Evolutionary conservation across 2,329 filamentous ascomycete genomes (phyloP), one percentile per base, ranked within the genome.

Genomic region (Daldinia sp.): DNA sequence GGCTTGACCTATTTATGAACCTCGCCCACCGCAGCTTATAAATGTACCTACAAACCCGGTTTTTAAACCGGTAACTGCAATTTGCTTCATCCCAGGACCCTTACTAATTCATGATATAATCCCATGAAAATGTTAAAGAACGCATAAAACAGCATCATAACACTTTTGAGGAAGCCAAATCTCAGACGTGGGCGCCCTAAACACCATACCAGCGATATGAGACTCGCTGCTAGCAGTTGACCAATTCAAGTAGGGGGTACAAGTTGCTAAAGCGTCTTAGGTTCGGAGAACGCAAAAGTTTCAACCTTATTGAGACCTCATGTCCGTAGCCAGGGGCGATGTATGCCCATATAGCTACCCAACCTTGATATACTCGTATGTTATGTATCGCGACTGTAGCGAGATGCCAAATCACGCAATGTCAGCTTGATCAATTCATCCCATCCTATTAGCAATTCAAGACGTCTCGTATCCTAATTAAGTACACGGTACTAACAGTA

Each of bases 221-320:
- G 82, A 72, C 4, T 75, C 75, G 0, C 76, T 72, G 1, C 76
- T 67, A 0, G 76, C 77, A 12, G 74, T 65, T 0, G 75, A 72
- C 5, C 68, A 67, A 20, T 71, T 67, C 15, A 82, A 73, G 1
- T 73, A 57, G 0, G 79, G 78, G 48, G 79, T n/a, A 81, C 28
- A 81, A 39, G 20, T 78, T 74, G 1, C 71, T 72, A 72, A 81
- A 84, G 60, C 83, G 81, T 0, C 20, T 80, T 78, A 0, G 81
- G 80, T 35, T 79, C 78, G 35, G 82, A 83, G 6, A 79, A 73
- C 0, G 81, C 81, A 63, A 82, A 83, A 0, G 81, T 81, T 0
- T 82, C 82, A 0, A 74, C 71, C 6, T 35, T 58, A 13, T 7
- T 35, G 5, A 46, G 44, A 46, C 46, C 54, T 20, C 46, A n/a